Base-by-base conservation (phyloP, 768 basidiomycete species). In the Suillus alpinus region DNA sequence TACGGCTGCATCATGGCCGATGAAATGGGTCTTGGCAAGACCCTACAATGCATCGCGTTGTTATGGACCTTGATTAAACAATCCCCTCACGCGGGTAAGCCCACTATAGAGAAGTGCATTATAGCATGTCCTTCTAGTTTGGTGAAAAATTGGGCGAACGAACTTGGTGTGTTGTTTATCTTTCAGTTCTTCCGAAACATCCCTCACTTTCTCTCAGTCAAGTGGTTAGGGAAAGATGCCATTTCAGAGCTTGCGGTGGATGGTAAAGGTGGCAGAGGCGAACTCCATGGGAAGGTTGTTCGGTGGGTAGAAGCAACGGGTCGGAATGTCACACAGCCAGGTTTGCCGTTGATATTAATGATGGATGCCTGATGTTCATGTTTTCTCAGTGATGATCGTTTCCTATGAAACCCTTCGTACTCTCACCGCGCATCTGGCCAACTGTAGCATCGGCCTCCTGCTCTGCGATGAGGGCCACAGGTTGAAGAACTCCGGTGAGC, bases 1-100 rank as follows among this genome's bases (percentile, higher is more conserved):
- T 89, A 87, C 62, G 93, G 92, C 0, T 98, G 96, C 69, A 99
- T 99, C 73, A 98, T 99, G 96, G 96, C 96, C 1, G 96, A 99
- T 69, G 96, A 96, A 75, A 99, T 99, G 96, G 96, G 96, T 68
- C 85, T 98, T 14, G 96, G 94, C 18, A 95, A 97, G 75, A 96
- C 95, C 16, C 81, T 99, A 16, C 97, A 99, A 71, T 98, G 97
- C 71, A 98, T 99, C 63, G 83, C 96, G 2, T 83, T 99, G 20
- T 75, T 99, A 60, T 98, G 95, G 94, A 98, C 96, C 0, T 75
- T 98, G 13, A 77, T 98, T 55, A 97, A 94, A 74, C 97, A 99
- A 69, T 98, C 97, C 0, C 94, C 97, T 0, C 86, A 88, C 56
- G 79, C 95, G 0, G 86, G 89, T 32, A 97, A 89, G 73, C 81